phyloP scores from a whole-genome alignment of 2,329 filamentous ascomycete species.

The Venturia asperata region DNA sequence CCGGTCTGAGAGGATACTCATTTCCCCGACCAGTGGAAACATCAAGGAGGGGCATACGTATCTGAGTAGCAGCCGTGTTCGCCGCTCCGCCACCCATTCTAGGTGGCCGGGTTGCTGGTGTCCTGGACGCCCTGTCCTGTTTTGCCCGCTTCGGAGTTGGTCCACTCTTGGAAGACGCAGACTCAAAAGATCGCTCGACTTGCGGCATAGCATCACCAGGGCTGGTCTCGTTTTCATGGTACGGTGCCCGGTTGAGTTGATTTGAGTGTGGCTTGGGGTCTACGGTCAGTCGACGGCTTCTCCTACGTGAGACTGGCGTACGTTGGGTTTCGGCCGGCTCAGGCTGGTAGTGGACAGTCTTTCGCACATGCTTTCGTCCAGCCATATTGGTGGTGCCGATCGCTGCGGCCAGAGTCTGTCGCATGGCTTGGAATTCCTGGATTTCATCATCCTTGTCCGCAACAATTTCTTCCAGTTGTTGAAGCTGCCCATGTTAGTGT shows the following conservation, averaged over 20 bases:
- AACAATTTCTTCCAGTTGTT: conserved; percentile 25
- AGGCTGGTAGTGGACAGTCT: conserved; percentile 1
- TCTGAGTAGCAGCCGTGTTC: conserved; percentile 20
- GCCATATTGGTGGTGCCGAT: background rate
- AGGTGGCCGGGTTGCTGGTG: conserved; percentile 28
- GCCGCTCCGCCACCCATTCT: conserved; percentile 23
- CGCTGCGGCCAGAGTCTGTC: conserved; percentile 1
- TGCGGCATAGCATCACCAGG: background rate
- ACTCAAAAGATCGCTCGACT: conserved; percentile 21
- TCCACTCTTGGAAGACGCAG: conserved; percentile 30
- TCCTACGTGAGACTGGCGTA: conserved; percentile 7
- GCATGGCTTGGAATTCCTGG: background rate
- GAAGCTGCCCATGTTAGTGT: conserved; percentile 11
- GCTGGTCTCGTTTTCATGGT: background rate
- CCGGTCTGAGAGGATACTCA: conserved; percentile 28
- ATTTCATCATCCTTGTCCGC: conserved; percentile 29
- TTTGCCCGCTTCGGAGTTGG: conserved; percentile 39
- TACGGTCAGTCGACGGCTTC: conserved; percentile 15
- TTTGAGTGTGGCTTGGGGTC: background rate
- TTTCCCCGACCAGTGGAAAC: conserved; percentile 25
- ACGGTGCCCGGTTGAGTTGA: background rate
- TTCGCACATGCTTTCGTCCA: conserved; percentile 8
- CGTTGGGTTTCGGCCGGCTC: background rate
- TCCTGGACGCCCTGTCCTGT: conserved; percentile 30
- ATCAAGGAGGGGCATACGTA: conserved; percentile 26